Evolutionary conservation across 306 rosid genomes (phyloP), one percentile per base, ranked within the genome.

Genomic region (Luffa aegyptiaca): DNA sequence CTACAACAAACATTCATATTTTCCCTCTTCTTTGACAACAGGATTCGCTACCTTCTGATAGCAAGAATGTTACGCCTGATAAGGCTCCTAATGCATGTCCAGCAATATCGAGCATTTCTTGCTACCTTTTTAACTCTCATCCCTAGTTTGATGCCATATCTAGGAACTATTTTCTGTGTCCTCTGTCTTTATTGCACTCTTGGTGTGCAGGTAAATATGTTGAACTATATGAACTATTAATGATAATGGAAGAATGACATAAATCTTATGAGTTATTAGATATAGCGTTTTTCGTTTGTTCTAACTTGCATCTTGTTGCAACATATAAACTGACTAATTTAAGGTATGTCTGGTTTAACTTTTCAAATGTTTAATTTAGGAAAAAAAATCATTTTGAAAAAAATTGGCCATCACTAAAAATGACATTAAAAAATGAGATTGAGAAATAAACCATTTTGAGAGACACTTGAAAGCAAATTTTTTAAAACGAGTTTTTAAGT

Each of bases 31-130:
- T 68, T 75, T 35, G 68, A 18, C 73, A 74, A 79, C 89, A 95
- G 99, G 99, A 95, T 95, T 87, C 97, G 99, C 42, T 95, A 95
- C 91, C 99, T 95, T 80, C 93, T 95, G 63, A 90, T 95, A 80
- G 96, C 93, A 84, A 93, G 99, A 90, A 46, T 95, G 97, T 83
- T 95, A 79, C 87, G 99, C 77, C 77, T 95, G 90, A 86, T 95
- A 85, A 89, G 97, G 91, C 85, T 95, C 79, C 92, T 95, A 84
- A 91, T 95, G 96, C 20, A 95, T 78, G 96, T 95, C 79, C 16
- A 83, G 88, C 92, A 86, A 62, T 95, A 87, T 85, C 92, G 94
- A 80, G 97, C 94, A 45, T 95, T 95, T 86, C 86, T 95, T 66
- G 97, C 97, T 39, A 95, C 99, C 55, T 95, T 95, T 82, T 82